Base-by-base conservation (phyloP, 2,329 filamentous ascomycete species). In the Niveomyces coronatus region DNA sequence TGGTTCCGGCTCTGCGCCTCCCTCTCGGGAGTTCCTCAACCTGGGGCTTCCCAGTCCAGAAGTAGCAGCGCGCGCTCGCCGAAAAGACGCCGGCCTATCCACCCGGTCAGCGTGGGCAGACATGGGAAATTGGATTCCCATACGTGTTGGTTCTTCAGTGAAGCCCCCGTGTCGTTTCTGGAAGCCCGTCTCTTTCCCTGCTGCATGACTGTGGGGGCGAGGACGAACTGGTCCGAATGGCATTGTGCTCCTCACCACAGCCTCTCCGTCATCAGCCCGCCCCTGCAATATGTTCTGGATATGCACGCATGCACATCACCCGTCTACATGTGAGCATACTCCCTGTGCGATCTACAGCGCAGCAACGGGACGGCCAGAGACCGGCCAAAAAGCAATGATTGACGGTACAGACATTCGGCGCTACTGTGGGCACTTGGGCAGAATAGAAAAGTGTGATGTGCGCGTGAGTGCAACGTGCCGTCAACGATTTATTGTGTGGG, bases 1-100 rank as follows among this genome's bases (percentile, higher is more conserved):
- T n/a, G n/a, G n/a, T n/a, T n/a, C n/a, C n/a, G n/a, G n/a, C n/a
- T n/a, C n/a, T n/a, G n/a, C n/a, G n/a, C n/a, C n/a, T n/a, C n/a
- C n/a, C n/a, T n/a, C n/a, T n/a, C n/a, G n/a, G n/a, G n/a, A n/a
- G n/a, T n/a, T n/a, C n/a, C n/a, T n/a, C n/a, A n/a, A n/a, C n/a
- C 14, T 5, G 28, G 14, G 28, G n/a, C 28, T 30, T 30, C 10
- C 28, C 13, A 30, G 28, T 30, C 9, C 28, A 15, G 28, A 30
- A 4, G 15, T 16, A 4, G 9, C 13, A 15, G 14, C 14, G n/a
- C 28, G 9, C 28, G 5, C 28, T 16, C 10, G 28, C 28, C 28
- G 28, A 30, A 30, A 30, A 30, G 28, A 30, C 28, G 28, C 28
- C 28, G 28, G 28, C 14, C 17, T 30, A 30, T 30, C 28, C 28